These are phyloP conservation scores for Acacia concinna DNA, from an alignment of 331 rosid species.

Conservation along the genomic window DNA sequence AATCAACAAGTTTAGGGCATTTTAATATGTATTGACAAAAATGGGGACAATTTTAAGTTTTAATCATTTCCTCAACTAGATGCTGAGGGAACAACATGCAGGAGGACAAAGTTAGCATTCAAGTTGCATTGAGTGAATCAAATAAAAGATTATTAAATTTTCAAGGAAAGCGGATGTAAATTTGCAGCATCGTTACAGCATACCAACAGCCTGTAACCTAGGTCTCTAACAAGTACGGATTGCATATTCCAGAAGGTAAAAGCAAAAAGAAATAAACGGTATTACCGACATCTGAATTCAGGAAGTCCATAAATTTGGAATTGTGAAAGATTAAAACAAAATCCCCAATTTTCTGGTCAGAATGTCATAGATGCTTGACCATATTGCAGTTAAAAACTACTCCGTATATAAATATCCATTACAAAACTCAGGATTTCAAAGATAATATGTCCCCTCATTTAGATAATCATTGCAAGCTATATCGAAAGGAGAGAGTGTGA, in stretches of 20 bases:
- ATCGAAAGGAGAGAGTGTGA: not conserved
- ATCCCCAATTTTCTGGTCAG: not conserved
- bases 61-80: not conserved
- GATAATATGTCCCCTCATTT: not conserved
- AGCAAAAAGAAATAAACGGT: not conserved
- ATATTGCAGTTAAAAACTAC: not conserved
- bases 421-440: not conserved
- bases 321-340: not conserved
- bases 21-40: not conserved
- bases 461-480: not conserved
- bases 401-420: not conserved
- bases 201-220: not conserved
- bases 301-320: not conserved
- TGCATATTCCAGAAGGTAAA: not conserved
- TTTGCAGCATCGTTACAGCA: not conserved
- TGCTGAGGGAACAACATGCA: not conserved
- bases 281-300: not conserved
- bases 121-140: not conserved
- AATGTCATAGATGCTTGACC: not conserved
- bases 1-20: not conserved
- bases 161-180: not conserved
- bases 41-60: not conserved
- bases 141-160: not conserved
- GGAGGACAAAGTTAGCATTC: not conserved
- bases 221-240: not conserved